Conservation (phyloP, 495 filamentous ascomycete genomes). For the Trichoderma asperelloides region DNA sequence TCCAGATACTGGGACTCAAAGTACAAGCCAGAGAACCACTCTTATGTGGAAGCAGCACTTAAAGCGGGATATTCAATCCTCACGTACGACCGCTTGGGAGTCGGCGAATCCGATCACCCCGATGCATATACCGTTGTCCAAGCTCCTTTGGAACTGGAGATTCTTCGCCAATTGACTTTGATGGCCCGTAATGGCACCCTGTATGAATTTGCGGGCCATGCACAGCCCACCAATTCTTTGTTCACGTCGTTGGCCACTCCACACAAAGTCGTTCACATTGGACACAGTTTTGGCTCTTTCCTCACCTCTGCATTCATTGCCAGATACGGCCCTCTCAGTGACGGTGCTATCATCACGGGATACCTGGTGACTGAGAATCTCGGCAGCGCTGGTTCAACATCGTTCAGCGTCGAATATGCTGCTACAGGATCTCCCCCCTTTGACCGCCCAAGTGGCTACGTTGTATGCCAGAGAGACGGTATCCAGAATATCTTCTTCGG, state of each 20-base stretch:
- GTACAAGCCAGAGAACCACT: constrained; percentile 45
- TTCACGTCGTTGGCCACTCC: background rate
- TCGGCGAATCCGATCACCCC: constrained; percentile 26
- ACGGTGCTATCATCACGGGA: constrained; percentile 25
- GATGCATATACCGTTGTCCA: constrained; percentile 30
- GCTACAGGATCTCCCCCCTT: constrained; percentile 16
- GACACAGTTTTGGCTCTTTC: constrained; percentile 29
- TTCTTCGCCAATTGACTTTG: constrained; percentile 26
- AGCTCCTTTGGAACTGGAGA: constrained; percentile 26
- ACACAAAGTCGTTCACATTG: constrained; percentile 28
- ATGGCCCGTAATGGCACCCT: constrained; percentile 21
- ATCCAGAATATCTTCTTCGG: constrained; percentile 20
- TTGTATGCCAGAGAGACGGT: constrained; percentile 15
- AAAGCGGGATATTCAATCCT: constrained; percentile 30
- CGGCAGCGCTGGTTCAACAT: constrained; percentile 10
- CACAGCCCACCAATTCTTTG: constrained; percentile 6
- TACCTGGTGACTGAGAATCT: constrained; percentile 15
- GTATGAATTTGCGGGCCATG: constrained; percentile 10
- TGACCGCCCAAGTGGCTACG: constrained; percentile 16
- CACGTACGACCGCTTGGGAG: constrained; percentile 35
- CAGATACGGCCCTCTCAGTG: constrained; percentile 16
- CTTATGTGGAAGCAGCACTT: constrained; percentile 28
- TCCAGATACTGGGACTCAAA: constrained; percentile 45
- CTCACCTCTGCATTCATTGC: constrained; percentile 20
- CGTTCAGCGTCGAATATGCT: constrained; percentile 20